Percentiles rank a stretch among this genome's conserved stretches.
Conservation (phyloP, 1,284 basidiomycete genomes). For the Coniferiporia weirii region DNA sequence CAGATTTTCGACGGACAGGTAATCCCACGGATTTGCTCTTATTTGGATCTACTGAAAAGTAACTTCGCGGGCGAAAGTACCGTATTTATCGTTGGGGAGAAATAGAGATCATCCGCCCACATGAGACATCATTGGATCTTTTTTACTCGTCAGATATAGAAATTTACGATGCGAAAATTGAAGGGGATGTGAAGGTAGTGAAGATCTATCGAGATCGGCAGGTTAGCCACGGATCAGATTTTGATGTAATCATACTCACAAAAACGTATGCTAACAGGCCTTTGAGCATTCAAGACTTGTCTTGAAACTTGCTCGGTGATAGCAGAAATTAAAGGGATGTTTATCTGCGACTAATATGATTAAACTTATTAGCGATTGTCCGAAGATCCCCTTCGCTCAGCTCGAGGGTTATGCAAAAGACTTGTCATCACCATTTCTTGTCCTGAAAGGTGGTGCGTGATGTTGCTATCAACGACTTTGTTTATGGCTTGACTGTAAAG, state of each 20-base stretch:
- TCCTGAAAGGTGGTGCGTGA: constrained; percentile 10
- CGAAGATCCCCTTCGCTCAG: constrained; percentile 6
- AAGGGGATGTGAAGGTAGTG: not conserved
- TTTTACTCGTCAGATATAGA: not conserved
- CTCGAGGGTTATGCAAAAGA: constrained; percentile 8
- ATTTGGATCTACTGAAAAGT: not conserved
- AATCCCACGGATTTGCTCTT: not conserved
- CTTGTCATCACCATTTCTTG: not conserved
- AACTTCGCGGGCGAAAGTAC: not conserved
- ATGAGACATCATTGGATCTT: not conserved
- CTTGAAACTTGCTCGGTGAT: constrained; percentile 7
- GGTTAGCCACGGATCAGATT: not conserved
- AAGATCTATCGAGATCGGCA: constrained; percentile 6
- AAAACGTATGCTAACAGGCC: not conserved
- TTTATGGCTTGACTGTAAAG: not conserved
- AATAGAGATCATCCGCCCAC: not conserved
- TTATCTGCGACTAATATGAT: not conserved
- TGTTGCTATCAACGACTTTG: not conserved
- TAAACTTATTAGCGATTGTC: not conserved
- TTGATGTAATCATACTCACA: not conserved
- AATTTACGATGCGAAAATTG: constrained; percentile 1
- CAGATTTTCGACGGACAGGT: constrained; percentile 4
- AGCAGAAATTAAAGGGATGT: not conserved
- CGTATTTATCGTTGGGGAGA: constrained; percentile 9
- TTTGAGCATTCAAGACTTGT: not conserved